Evolutionary conservation across 2,329 filamentous ascomycete genomes (phyloP).

Genomic region (Purpureocillium lavendulum): DNA sequence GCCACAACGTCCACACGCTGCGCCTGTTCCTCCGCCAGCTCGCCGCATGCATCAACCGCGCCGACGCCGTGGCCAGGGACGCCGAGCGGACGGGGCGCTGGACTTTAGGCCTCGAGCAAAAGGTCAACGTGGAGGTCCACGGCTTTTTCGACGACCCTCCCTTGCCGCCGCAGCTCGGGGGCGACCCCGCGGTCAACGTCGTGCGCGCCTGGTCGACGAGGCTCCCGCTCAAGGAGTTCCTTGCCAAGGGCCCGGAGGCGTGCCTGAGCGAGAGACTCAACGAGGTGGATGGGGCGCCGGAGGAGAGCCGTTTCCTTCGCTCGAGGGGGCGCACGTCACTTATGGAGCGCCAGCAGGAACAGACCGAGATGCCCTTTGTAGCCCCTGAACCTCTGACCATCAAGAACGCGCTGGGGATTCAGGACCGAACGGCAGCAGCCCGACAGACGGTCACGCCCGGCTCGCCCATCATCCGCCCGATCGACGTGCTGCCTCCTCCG

Average conservation of each 20-base stretch:
- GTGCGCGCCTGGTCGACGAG: conserved; percentile 44
- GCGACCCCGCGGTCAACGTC: conserved; percentile 9
- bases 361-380: too few species aligned
- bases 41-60: conserved; percentile 20
- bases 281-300: conserved; percentile 23
- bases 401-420: conserved; percentile 24
- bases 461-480: conserved; percentile 22
- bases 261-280: conserved; percentile 46
- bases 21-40: conserved; percentile 28
- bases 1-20: conserved; percentile 39
- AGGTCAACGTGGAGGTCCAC: conserved; percentile 45
- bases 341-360: conserved; percentile 5
- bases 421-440: conserved; percentile 12
- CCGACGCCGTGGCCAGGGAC: conserved; percentile 19
- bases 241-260: conserved; percentile 44
- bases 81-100: conserved; percentile 24
- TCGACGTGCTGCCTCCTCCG: conserved; percentile 10
- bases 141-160: conserved; percentile 50
- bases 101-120: conserved; percentile 39
- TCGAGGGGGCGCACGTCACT: conserved; percentile 17
- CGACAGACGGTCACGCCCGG: conserved; percentile 12
- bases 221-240: conserved; percentile 43
- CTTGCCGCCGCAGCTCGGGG: neutral
- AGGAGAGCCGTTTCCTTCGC: conserved; percentile 19
- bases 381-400: conserved; percentile 9